Evolutionary conservation across 768 basidiomycete genomes (phyloP).

Genomic region (Russula dissimulans): DNA sequence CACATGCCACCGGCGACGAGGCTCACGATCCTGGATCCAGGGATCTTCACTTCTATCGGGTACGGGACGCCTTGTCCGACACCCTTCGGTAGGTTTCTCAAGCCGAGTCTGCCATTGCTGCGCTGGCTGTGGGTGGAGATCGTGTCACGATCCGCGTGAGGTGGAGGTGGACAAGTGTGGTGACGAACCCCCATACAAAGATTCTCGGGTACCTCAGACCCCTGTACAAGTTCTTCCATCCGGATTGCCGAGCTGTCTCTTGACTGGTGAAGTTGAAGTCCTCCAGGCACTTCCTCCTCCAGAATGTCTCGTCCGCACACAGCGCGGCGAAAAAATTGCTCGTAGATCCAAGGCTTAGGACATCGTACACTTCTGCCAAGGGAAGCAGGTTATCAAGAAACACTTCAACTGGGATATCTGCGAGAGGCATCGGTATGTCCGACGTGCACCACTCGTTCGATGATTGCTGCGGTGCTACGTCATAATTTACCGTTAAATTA

Average conservation of each 20-base stretch:
- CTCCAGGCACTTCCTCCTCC: constrained; percentile 55
- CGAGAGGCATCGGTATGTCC: constrained; percentile 32
- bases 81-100: constrained; percentile 30
- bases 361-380: constrained; percentile 40
- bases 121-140: constrained; percentile 39
- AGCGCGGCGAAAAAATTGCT: constrained; percentile 54
- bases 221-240: constrained; percentile 75
- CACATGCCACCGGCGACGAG: constrained; percentile 80
- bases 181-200: constrained; percentile 53
- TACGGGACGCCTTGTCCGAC: constrained; percentile 42
- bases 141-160: background rate
- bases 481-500: background rate
- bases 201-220: constrained; percentile 48
- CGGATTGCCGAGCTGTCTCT: constrained; percentile 62
- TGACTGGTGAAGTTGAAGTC: constrained; percentile 76
- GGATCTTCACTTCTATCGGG: constrained; percentile 54
- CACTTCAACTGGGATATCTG: constrained; percentile 66
- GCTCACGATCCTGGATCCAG: constrained; percentile 54
- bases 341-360: constrained; percentile 51
- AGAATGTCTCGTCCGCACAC: constrained; percentile 66
- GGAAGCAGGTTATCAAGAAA: constrained; percentile 66
- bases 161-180: background rate
- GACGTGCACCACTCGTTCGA: background rate
- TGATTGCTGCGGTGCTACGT: background rate
- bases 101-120: constrained; percentile 55